Base-by-base conservation (phyloP, 139 green algal species). In the Micractinium conductrix region DNA sequence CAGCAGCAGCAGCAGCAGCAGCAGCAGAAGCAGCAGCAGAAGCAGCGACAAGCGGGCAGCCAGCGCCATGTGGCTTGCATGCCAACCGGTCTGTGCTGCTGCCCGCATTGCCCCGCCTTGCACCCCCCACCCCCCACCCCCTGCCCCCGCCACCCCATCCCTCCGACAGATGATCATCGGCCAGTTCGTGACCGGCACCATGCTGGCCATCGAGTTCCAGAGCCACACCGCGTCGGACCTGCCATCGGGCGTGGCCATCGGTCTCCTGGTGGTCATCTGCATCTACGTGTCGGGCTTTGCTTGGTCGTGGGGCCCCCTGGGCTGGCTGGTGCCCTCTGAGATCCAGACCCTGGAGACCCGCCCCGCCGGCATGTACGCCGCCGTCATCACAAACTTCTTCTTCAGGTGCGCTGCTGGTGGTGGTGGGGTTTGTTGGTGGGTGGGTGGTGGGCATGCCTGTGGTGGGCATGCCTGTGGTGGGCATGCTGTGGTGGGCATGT, bases 251-350 rank as follows among this genome's bases (percentile, higher is more conserved):
- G 65, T 58, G 17, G 85, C 87, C 40, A 87, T 87, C 44, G 84
- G 76, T 35, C 78, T 94, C 24, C 80, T 96, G n/a, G 89, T 90
- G 8, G 63, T 94, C 62, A 94, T 95, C 84, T 95, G 91, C 88
- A 43, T 96, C 58, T 96, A 90, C 83, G 91, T 95, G 44, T 72
- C 89, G 30, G 90, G 85, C 28, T 95, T 93, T 81, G 93, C 93
- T 17, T 96, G 91, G 91, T 91, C 82, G 2, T 96, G 90, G 92
- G 91, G 92, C 43, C 93, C 93, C 12, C 88, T 96, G 62, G 91
- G 84, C 37, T 96, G 93, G 93, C n/a, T n/a, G n/a, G n/a, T n/a
- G n/a, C n/a, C n/a, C n/a, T n/a, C n/a, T n/a, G n/a, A n/a, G n/a
- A n/a, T 95, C 45, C 85, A 94, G 55, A 85, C 87, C 16, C 71